Conservation (phyloP, 1,284 basidiomycete genomes). For the Vanrija sp. region DNA sequence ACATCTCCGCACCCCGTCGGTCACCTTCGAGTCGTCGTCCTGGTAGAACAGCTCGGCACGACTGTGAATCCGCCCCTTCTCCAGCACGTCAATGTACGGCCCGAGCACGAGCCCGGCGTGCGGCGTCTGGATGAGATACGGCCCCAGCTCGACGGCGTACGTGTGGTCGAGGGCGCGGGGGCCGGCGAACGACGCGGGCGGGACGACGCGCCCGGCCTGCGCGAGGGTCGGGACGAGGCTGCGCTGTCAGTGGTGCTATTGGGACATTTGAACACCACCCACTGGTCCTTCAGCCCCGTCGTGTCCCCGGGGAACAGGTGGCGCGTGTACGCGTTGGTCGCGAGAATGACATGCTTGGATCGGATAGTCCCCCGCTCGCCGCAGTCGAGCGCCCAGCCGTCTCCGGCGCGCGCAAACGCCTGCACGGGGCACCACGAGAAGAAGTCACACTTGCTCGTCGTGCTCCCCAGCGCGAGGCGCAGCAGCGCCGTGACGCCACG, state of each 20-base stretch:
- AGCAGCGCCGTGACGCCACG: background rate
- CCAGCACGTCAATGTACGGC: slow-evolving; percentile 7
- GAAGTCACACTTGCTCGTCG: background rate
- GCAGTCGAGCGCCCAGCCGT: slow-evolving; percentile 16
- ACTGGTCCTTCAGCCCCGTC: background rate
- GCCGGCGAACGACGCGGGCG: slow-evolving; percentile 23
- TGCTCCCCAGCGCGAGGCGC: background rate
- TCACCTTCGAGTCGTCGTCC: slow-evolving; percentile 11
- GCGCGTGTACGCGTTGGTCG: slow-evolving; percentile 36
- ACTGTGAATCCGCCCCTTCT: background rate
- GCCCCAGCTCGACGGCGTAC: slow-evolving; percentile 24
- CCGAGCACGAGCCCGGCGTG: slow-evolving; percentile 26
- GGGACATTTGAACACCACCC: background rate
- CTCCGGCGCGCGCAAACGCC: slow-evolving; percentile 9
- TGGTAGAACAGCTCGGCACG: background rate
- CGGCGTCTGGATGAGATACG: slow-evolving; percentile 30
- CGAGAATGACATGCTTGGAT: slow-evolving; percentile 30
- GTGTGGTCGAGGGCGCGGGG: slow-evolving; percentile 11
- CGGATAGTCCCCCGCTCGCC: slow-evolving; percentile 19
- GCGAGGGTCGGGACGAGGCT: slow-evolving; percentile 25
- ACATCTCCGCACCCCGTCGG: background rate
- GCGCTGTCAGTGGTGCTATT: background rate
- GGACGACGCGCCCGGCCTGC: slow-evolving; percentile 25
- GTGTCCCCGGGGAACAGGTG: slow-evolving; percentile 25
- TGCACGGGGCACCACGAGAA: slow-evolving; percentile 17